Base-by-base conservation (phyloP, 192 early-diverging fungal species). In the Podila verticillata region DNA sequence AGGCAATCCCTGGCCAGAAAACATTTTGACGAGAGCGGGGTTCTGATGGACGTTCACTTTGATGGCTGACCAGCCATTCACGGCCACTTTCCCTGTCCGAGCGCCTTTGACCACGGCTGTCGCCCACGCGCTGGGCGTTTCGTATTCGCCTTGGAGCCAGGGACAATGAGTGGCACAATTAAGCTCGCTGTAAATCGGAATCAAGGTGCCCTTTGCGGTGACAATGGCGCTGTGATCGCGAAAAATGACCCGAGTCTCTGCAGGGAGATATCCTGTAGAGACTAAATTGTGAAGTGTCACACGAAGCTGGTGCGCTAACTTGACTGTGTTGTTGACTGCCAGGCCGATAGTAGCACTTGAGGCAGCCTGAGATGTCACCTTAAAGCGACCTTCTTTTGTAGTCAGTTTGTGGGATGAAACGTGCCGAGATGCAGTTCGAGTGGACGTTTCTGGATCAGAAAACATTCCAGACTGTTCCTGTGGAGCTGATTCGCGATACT, bases 61-160 rank as follows among this genome's bases (percentile, higher is more conserved):
- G 61, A 89, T 87, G 9, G 90, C 88, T 6, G 87, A 89, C 90
- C 90, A 91, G 49, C 90, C 90, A 66, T 91, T 91, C 32, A 90
- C 89, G 1, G 89, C 87, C 3, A 90, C 89, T 29, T 75, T 75
- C 1, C 74, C 81, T 29, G 73, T 75, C 54, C 74, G 65, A 70
- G 82, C 84, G 12, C 86, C 85, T 20, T 87, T 82, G 60, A 88
- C 86, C 48, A 91, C 85, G 0, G 89, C 89, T 1, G 90, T 90
- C 7, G 89, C 90, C 87, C 86, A 91, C 2, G 90, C 89, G 26
- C 85, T 87, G 10, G 90, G 90, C 6, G 89, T 91, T 57, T 90
- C 89, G 35, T 87, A 91, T 48, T 83, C 82, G 49, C 30, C 65
- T 48, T 73, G 74, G 6, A 83, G 66, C 71, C 70, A 80, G 5